These are phyloP conservation scores for Apiospora arundinis DNA, from an alignment of 2,329 filamentous ascomycete genomes.

Conservation along the genomic window DNA sequence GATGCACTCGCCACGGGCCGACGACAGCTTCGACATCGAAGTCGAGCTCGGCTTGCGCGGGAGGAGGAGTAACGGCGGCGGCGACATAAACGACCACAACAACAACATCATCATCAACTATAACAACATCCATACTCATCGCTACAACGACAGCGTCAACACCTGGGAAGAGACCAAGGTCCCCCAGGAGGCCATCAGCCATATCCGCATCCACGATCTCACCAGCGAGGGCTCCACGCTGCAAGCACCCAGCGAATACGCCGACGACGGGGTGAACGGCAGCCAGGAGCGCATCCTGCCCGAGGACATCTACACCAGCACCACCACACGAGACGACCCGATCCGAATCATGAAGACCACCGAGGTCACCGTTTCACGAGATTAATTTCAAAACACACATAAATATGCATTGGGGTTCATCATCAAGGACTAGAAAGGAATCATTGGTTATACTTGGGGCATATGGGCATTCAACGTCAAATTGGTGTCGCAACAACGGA, in stretches of 20 bases:
- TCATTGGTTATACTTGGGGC: background rate
- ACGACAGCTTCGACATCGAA: background rate
- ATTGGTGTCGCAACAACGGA: background rate
- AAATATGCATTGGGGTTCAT: background rate
- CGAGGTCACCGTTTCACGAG: background rate
- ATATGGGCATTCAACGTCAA: background rate
- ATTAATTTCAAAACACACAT: background rate
- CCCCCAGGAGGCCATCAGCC: background rate
- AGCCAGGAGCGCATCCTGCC: background rate
- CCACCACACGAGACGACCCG: background rate
- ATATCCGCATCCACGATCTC: background rate
- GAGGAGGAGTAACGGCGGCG: background rate
- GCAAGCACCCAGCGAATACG: background rate
- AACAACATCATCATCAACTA: background rate
- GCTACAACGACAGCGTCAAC: too few relatives aligned
- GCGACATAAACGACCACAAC: background rate
- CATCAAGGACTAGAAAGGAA: background rate
- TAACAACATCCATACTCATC: too few relatives aligned
- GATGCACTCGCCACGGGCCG: background rate
- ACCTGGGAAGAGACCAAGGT: too few relatives aligned
- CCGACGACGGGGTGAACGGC: background rate
- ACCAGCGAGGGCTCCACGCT: background rate
- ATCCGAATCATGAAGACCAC: constrained; percentile 12
- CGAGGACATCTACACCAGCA: background rate
- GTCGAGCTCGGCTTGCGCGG: background rate